phyloP scores from a whole-genome alignment of 495 filamentous ascomycete genomes.

The Cercophora newfieldiana region DNA sequence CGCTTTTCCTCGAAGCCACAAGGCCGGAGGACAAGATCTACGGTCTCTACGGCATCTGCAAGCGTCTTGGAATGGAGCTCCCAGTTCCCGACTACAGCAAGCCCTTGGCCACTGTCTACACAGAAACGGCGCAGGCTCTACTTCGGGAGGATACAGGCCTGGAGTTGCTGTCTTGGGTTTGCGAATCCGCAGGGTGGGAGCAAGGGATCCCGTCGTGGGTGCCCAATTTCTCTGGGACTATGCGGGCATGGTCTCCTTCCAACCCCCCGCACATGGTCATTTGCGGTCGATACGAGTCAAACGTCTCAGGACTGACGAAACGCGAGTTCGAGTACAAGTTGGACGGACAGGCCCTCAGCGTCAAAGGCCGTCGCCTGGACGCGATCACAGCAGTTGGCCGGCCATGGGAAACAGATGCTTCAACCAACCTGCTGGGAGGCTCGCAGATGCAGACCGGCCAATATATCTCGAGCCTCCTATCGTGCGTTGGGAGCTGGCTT shows the following conservation, averaged over 20 bases:
- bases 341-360: neutral
- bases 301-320: neutral
- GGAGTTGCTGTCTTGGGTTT: neutral
- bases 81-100: neutral
- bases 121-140: neutral
- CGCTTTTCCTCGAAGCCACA: neutral
- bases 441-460: neutral
- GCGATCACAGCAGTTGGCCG: neutral
- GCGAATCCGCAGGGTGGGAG: constrained; percentile 3
- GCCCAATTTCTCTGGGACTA: neutral
- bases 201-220: constrained; percentile 4
- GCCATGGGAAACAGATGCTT: neutral
- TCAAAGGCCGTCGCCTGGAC: neutral
- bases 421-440: neutral
- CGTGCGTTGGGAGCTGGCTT: neutral
- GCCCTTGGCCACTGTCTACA: neutral
- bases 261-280: neutral
- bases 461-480: neutral
- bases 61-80: neutral
- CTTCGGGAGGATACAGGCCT: neutral
- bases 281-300: neutral
- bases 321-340: neutral
- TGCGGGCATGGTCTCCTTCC: neutral
- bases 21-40: constrained; percentile 4
- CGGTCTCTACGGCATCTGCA: neutral